phyloP scores from a whole-genome alignment of 1,284 basidiomycete species.

The Cutaneotrichosporon curvatum region DNA sequence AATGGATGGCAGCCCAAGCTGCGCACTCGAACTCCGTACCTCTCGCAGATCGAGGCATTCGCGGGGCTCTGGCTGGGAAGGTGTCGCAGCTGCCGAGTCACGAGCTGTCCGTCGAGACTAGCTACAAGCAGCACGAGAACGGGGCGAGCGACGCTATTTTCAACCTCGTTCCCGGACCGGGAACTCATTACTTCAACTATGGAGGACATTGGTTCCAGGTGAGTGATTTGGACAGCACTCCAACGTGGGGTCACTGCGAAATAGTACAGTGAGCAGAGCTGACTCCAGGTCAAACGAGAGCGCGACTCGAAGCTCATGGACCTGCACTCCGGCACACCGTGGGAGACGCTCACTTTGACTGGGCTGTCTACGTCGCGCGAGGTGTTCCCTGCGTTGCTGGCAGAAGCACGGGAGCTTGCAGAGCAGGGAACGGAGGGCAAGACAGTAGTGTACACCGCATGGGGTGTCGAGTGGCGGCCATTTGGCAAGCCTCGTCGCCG shows the following conservation, averaged over 20 bases:
- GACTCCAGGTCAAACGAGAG: slow-evolving; percentile 75
- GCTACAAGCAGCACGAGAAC: slow-evolving; percentile 77
- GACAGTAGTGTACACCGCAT: slow-evolving; percentile 91
- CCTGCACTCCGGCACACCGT: slow-evolving; percentile 82
- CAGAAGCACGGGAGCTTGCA: slow-evolving; percentile 82
- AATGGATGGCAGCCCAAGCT: slow-evolving; percentile 72
- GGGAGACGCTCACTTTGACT: slow-evolving; percentile 95
- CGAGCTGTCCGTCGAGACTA: slow-evolving; percentile 90
- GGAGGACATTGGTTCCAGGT: slow-evolving; percentile 83
- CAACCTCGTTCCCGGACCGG: slow-evolving; percentile 89
- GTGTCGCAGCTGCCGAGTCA: slow-evolving; percentile 66
- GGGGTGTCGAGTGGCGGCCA: slow-evolving; percentile 92
- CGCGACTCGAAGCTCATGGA: slow-evolving; percentile 87
- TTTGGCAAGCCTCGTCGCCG: slow-evolving; percentile 89
- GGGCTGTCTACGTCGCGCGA: slow-evolving; percentile 77
- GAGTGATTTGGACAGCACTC: slow-evolving; percentile 20
- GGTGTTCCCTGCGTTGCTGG: slow-evolving; percentile 72
- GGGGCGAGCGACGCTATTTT: slow-evolving; percentile 81
- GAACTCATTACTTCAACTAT: slow-evolving; percentile 89
- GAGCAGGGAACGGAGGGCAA: slow-evolving; percentile 84
- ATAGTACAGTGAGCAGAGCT: background rate
- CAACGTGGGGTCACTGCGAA: background rate
- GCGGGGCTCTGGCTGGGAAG: slow-evolving; percentile 23
- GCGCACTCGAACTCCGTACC: slow-evolving; percentile 21
- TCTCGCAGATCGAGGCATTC: slow-evolving; percentile 16